A percentile compares a stretch with the other conserved stretches of the same genome.
Conservation (phyloP, 2,329 filamentous ascomycete species). For the Epichloe coenophiala region DNA sequence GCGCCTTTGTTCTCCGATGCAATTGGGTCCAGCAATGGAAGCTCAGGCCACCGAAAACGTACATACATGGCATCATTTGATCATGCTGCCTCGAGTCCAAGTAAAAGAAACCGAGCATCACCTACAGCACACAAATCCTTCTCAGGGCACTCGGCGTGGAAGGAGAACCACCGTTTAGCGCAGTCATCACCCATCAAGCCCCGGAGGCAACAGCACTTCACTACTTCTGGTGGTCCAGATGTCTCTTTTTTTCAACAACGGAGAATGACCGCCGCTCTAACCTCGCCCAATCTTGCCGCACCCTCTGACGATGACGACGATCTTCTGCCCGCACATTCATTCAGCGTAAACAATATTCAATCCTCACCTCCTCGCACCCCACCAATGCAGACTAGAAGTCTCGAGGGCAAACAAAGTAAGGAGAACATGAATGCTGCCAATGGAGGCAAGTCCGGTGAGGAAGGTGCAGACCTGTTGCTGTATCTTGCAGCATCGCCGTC, state of each 20-base stretch:
- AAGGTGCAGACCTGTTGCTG: conserved; percentile 67
- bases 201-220: conserved; percentile 61
- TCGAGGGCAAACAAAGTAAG: conserved; percentile 33
- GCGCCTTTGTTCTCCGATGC: conserved; percentile 76
- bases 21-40: conserved; percentile 55
- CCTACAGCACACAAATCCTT: conserved; percentile 47
- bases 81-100: conserved; percentile 39
- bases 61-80: conserved; percentile 48
- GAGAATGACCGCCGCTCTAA: conserved; percentile 50
- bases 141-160: conserved; percentile 52
- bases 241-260: conserved; percentile 69
- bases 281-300: conserved; percentile 46
- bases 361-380: conserved; percentile 82
- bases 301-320: conserved; percentile 72
- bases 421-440: conserved; percentile 29
- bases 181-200: conserved; percentile 80
- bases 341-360: conserved; percentile 46
- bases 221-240: conserved; percentile 54
- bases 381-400: conserved; percentile 45
- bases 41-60: conserved; percentile 51
- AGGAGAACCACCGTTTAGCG: conserved; percentile 59
- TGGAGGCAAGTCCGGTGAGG: conserved; percentile 52
- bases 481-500: conserved; percentile 89
- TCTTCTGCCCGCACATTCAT: conserved; percentile 63
- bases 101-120: conserved; percentile 55